Base-by-base conservation (phyloP, 2,329 filamentous ascomycete genomes). In the Ophiostoma montium region DNA sequence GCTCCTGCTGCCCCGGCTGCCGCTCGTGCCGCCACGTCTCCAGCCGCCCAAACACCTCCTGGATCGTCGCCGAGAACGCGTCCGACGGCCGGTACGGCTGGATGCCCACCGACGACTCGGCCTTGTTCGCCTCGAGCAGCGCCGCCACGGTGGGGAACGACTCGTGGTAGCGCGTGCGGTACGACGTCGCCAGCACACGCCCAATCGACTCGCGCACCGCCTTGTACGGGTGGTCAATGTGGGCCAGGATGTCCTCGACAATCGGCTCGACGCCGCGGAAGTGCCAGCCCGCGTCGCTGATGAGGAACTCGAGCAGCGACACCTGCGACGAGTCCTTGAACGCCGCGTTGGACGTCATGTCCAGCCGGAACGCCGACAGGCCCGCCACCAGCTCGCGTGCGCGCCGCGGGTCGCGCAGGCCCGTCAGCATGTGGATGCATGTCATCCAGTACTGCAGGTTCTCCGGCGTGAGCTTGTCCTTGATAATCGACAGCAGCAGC, bases 291-390 rank as follows among this genome's bases (percentile, higher is more conserved):
- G 82, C 78, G 58, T 95, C 88, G 41, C 81, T 80, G 52, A 98
- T 84, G 54, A 86, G 77, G 56, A 94, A 87, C 57, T 95, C 87
- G 16, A 98, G 71, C 30, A 98, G 70, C 56, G 92, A 83, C 15
- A 98, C 86, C 68, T 96, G 95, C 27, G 90, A 94, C 49, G 90
- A 95, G 63, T 98, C 94, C 63, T 98, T 98, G 74, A 98, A 98
- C 0, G 92, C 92, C 4, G 94, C 92, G 61, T 96, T 95, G 0
- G 90, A 95, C 6, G 78, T 72, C 82, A 96, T 90, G 62, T 98
- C 92, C 10, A 98, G 72, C 30, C 87, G 78, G 75, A 96, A 96
- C 48, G 81, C 78, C 43, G 84, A 78, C 18, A 98, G 71, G 64
- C 80, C 83, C 55, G 92, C 83, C 33, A 95, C 77, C 54, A 98